Evolutionary conservation across 768 basidiomycete genomes (phyloP), one percentile per base, ranked within the genome.

Genomic region (Floccularia luteovirens): DNA sequence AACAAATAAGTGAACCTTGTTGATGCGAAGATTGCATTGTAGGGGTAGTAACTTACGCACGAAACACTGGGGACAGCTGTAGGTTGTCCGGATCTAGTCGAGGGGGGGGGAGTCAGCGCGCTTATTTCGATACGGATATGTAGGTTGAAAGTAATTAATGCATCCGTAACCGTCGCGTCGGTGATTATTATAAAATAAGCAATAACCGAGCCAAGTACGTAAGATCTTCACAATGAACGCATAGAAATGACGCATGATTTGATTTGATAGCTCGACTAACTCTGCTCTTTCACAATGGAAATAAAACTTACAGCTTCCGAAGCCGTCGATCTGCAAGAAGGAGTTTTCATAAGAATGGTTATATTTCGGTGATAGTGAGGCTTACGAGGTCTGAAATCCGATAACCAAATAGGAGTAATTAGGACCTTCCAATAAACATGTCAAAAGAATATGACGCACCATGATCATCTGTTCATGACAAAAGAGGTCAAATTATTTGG

Each of bases 11-110:
- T 14, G 27, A 8, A 10, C 27, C 27, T 10, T 30, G 27, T 10
- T 30, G 27, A 30, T 30, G 27, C 8, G 14, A 30, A 30, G 27
- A 8, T 34, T 8, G 10, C 11, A 27, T 31, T n/a, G n/a, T 17
- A 22, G 17, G 22, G n/a, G 7, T 5, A 10, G 10, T 8, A 6
- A 54, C 72, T 52, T 52, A 88, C 86, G 69, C 62, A 50, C 64
- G 64, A 58, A 91, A 91, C 13, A 91, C 70, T 1, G 88, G 79
- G 3, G 85, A 74, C 36, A 46, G 49, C 59, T 90, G 85, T 34
- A 90, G 57, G 24, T 86, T 77, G 28, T 92, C 87, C 1, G 90
- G 90, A 66, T 93, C 90, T 83, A 24, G 25, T 13, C n/a, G n/a
- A n/a, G 13, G 16, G 12, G n/a, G n/a, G 21, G 24, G 10, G 14